These are phyloP conservation scores for Euptelea pleiosperma DNA, from an alignment of 164 flowering plant species.

Conservation along the genomic window DNA sequence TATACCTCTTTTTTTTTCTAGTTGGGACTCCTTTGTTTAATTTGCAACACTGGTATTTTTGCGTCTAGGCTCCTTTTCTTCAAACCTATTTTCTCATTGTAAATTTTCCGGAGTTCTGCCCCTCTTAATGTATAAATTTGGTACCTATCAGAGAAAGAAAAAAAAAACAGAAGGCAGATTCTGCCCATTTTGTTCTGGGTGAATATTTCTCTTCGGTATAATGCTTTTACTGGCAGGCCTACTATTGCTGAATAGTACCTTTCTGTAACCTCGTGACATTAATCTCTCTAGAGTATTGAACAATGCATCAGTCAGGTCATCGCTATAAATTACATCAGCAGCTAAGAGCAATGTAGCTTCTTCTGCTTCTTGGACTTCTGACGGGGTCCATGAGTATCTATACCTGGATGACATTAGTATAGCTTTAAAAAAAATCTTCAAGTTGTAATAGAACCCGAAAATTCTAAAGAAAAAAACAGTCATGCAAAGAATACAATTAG, in stretches of 20 bases:
- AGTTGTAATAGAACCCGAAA: neutral
- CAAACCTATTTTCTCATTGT: too few relatives aligned
- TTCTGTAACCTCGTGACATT: constrained; percentile 57
- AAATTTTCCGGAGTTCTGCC: too few relatives aligned
- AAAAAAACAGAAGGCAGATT: neutral
- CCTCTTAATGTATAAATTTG: too few relatives aligned
- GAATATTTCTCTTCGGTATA: neutral
- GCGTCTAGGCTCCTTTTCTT: too few relatives aligned
- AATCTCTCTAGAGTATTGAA: constrained; percentile 50
- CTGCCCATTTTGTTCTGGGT: neutral
- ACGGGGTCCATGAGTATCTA: constrained; percentile 55
- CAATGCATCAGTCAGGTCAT: constrained; percentile 75
- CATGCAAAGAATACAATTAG: neutral
- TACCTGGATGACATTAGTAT: constrained; percentile 11
- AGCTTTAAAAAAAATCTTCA: neutral
- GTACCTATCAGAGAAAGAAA: neutral
- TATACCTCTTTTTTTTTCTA: too few relatives aligned
- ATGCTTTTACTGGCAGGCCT: neutral
- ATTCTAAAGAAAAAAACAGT: neutral
- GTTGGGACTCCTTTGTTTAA: too few relatives aligned
- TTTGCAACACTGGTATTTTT: too few relatives aligned
- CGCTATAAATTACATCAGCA: constrained; percentile 92
- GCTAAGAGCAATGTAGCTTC: constrained; percentile 74
- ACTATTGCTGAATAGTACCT: constrained; percentile 40
- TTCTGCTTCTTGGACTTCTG: constrained; percentile 61